These are phyloP conservation scores for Calonectria honghensis DNA, from an alignment of 2,329 filamentous ascomycete genomes.

Conservation along the genomic window DNA sequence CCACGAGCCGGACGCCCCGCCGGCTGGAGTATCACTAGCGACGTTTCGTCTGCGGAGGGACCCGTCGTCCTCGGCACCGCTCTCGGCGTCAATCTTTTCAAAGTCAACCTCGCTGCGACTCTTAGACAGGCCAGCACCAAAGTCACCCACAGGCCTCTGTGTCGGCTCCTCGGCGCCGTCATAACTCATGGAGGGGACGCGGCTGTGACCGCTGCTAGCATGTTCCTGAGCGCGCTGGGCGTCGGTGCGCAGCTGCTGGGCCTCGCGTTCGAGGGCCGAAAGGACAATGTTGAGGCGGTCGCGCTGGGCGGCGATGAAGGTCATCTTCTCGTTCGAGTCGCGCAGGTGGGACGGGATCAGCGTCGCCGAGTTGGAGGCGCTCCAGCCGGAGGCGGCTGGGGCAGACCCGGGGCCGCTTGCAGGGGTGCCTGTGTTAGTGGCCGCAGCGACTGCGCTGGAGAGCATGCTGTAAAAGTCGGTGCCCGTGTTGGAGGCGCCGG, in stretches of 20 bases:
- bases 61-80: conserved; percentile 73
- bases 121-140: conserved; percentile 79
- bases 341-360: conserved; percentile 83
- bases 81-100: conserved; percentile 89
- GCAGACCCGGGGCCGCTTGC: conserved; percentile 58
- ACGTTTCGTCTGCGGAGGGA: conserved; percentile 59
- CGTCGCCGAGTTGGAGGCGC: conserved; percentile 67
- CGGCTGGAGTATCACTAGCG: conserved; percentile 46
- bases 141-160: conserved; percentile 68
- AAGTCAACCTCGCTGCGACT: conserved; percentile 92
- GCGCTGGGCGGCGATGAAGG: conserved; percentile 86
- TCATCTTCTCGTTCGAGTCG: conserved; percentile 79
- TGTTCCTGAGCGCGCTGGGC: conserved; percentile 52
- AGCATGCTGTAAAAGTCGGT: conserved; percentile 87
- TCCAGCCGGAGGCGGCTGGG: conserved; percentile 20
- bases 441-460: conserved; percentile 81
- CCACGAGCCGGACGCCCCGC: conserved; percentile 64
- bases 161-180: conserved; percentile 58
- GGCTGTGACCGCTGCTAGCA: conserved; percentile 44
- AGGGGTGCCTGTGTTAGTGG: conserved; percentile 66
- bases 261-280: conserved; percentile 86
- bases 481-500: conserved; percentile 67
- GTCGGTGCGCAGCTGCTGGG: conserved; percentile 72
- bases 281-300: conserved; percentile 85
- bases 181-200: conserved; percentile 50